Percentiles rank a stretch among this genome's conserved stretches.
Conservation (phyloP, 768 basidiomycete species). For the Mycena sanguinolenta region DNA sequence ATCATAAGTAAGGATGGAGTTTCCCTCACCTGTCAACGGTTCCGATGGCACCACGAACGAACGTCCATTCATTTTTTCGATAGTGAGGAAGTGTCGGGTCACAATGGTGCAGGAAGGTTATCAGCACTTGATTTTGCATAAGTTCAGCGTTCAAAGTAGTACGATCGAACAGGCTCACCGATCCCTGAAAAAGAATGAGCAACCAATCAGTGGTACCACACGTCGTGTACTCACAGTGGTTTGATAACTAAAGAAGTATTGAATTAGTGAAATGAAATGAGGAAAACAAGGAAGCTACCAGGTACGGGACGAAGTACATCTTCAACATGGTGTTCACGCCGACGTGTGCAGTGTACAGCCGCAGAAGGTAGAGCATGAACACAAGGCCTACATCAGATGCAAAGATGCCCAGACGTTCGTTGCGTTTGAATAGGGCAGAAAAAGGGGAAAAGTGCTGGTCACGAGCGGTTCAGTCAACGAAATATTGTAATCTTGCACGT, state of each 20-base stretch:
- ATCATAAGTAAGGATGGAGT: too few species aligned
- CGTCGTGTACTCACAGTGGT: conserved; percentile 50
- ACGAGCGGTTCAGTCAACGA: neutral
- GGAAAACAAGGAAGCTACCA: conserved; percentile 44
- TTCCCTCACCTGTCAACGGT: too few species aligned
- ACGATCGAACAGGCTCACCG: conserved; percentile 58
- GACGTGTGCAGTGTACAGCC: neutral
- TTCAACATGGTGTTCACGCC: neutral
- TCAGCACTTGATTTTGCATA: too few species aligned
- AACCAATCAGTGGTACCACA: neutral
- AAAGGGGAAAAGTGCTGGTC: conserved; percentile 8
- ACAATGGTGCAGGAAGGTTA: conserved; percentile 69
- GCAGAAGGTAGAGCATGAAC: neutral
- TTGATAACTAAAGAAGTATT: conserved; percentile 2
- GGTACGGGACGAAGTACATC: conserved; percentile 7
- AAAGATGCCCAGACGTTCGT: conserved; percentile 1
- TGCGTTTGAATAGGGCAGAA: conserved; percentile 1
- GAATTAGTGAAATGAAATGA: neutral
- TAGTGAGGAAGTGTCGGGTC: conserved; percentile 73
- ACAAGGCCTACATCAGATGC: conserved; percentile 1
- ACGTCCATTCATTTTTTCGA: conserved; percentile 68
- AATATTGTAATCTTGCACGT: neutral
- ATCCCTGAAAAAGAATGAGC: conserved; percentile 10
- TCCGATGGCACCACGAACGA: conserved; percentile 60
- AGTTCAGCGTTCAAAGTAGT: too few species aligned